Base-by-base conservation (phyloP, 768 basidiomycete species). In the Amanita muscaria region DNA sequence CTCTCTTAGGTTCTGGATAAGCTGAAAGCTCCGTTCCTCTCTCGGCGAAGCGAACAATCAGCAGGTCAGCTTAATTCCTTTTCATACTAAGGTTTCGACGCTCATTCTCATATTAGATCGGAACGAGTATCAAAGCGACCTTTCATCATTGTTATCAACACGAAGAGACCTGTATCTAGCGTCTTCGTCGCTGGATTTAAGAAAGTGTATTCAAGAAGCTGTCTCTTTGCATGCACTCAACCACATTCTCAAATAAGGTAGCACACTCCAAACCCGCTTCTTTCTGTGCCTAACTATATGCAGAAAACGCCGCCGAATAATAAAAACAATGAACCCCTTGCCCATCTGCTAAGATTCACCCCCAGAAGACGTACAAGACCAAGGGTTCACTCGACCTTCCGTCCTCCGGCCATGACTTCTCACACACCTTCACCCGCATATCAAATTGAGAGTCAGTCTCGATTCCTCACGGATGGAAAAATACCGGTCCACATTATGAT, bases 321-420 rank as follows among this genome's bases (percentile, higher is more conserved):
- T 2, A 93, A 93, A 62, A 97, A 93, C 62, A 98, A 97, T 55
- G 90, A 94, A 51, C 86, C 85, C 31, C 71, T 97, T n/a, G 72
- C 86, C 0, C 76, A 81, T 51, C 78, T 80, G 72, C 40, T 64
- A 71, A 1, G 65, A 72, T 29, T 63, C 66, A 5, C 67, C 77
- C 18, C 80, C 81, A 2, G 79, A n/a, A n/a, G n/a, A n/a, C n/a
- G n/a, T n/a, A n/a, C n/a, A n/a, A n/a, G n/a, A n/a, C n/a, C n/a
- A n/a, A 72, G 94, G 94, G 21, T 98, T 97, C 65, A 96, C 93
- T 5, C 85, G 96, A 4, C 94, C 96, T 8, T 92, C 94, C 15
- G 70, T 94, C 22, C 85, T 99, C 37, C 66, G 98, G 51, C 79
- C 98, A 47, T 76, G n/a, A n/a, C n/a, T n/a, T n/a, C n/a, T n/a